A percentile compares a stretch with the other conserved stretches of the same genome.
phyloP scores from a whole-genome alignment of 345 rosid species.

The Euphorbia peplus region DNA sequence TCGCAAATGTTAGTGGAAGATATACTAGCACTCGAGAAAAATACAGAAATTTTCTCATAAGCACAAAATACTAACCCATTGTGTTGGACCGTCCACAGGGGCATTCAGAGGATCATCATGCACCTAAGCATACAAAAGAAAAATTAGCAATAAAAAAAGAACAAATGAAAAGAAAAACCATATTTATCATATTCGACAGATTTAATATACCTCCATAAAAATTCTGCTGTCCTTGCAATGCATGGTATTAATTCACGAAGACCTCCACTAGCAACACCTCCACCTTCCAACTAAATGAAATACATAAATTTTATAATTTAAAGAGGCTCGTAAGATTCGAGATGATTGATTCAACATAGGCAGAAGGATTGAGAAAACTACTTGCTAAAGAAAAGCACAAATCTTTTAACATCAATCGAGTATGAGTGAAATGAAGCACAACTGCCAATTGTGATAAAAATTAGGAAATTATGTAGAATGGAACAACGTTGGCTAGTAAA shows the following conservation, averaged over 20 bases:
- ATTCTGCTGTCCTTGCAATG: constrained; percentile 92
- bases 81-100: constrained; percentile 98
- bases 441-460: neutral
- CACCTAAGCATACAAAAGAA: constrained; percentile 56
- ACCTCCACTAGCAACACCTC: constrained; percentile 99
- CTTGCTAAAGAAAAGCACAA: neutral
- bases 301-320: constrained; percentile 13
- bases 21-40: neutral
- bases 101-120: constrained; percentile 94
- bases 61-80: constrained; percentile 68
- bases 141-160: neutral
- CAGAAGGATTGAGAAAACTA: neutral
- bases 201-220: constrained; percentile 87
- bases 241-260: constrained; percentile 96
- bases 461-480: neutral
- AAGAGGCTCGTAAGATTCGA: neutral
- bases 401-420: neutral
- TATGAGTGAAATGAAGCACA: too few relatives aligned
- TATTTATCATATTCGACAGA: constrained; percentile 10
- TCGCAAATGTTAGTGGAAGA: neutral
- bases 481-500: neutral
- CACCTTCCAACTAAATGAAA: constrained; percentile 75
- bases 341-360: neutral
- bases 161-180: too few relatives aligned
- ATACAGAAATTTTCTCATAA: neutral